Evolutionary conservation across 768 basidiomycete species (phyloP), one percentile per base, ranked within the genome.

Genomic region (Mycena galopus): DNA sequence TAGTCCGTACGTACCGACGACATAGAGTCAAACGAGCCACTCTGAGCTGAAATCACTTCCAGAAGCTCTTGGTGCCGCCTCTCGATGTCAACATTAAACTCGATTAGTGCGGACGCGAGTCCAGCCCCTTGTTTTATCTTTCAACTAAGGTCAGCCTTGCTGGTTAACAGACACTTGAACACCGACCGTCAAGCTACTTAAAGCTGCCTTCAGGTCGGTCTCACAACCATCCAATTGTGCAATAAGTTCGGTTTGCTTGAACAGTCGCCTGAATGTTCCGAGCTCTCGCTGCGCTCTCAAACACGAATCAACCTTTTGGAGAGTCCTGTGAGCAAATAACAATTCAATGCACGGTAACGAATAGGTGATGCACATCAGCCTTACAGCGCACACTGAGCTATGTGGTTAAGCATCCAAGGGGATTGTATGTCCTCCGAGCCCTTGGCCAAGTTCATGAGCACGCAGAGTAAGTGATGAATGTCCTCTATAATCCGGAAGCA

Each of bases 41-140:
- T 69, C 51, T 44, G 53, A 5, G 60, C 11, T 10, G 61, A 62
- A 2, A 69, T 62, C 3, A 69, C 39, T 37, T 69, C 68, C 4
- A 69, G 42, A 6, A 69, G 68, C 21, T 69, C 68, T 29, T 69
- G 68, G 33, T 69, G 68, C n/a, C 60, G 25, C 19, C 23, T 44
- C 55, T 69, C 68, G 4, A 29, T 58, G 21, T 63, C 53, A 16
- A 25, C 19, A 23, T 21, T n/a, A 1, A 69, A 11, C 32, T 63
- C 60, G 2, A 25, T 27, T 2, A 63, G 2, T 21, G 37, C 61
- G 16, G 12, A 32, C 5, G 61, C 14, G 19, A 63, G 16, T 44
- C 53, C 60, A 5, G 47, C 29, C 32, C 60, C 51, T 19, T 23
- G 47, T 60, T 33, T 17, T 21, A 67, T 67, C 66, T 67, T 21